Evolutionary conservation across 768 basidiomycete genomes (phyloP), one percentile per base, ranked within the genome.

Genomic region (Rhizopogon salebrosus): DNA sequence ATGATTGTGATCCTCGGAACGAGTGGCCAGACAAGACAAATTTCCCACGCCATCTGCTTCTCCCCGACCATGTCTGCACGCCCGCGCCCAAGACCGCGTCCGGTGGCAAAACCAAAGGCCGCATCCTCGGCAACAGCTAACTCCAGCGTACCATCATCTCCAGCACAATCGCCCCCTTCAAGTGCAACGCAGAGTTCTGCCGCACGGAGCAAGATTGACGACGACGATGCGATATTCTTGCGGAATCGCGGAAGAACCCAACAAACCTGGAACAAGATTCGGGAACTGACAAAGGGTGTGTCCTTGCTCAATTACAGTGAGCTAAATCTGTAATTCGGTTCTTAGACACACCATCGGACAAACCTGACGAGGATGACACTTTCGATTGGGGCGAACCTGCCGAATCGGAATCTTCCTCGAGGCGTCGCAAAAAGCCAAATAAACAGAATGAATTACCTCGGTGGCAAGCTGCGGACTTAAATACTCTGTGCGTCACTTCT

Each of bases 161-260:
- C 54, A 8, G 29, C 18, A 13, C 24, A 48, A 50, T 60, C 66
- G 48, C 52, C 41, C 41, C 61, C 58, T 43, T 41, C 55, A 34
- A 22, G 10, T 45, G 26, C 42, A 35, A 39, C 51, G 4, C 52
- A 59, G 20, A 23, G 39, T 4, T 46, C 58, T 22, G 31, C 35
- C 10, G 11, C 51, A 57, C 48, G 48, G 49, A 31, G 54, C 51
- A 37, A 57, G 52, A 41, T 40, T 66, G 64, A 78, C 10, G 84
- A 89, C 53, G 80, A 80, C 46, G 87, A 91, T 64, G 80, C 79
- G 14, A 72, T 80, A 65, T 91, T 90, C 59, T 78, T 89, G 60
- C 79, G 79, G 46, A 92, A 89, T 63, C 73, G 70, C 40, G 77
- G 77, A 54, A 73, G 86, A 48, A 79, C 80, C 4, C 63, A 72